Evolutionary conservation across 352 stramenopile species (phyloP).

Genomic region (Phytopythium aichiense): DNA sequence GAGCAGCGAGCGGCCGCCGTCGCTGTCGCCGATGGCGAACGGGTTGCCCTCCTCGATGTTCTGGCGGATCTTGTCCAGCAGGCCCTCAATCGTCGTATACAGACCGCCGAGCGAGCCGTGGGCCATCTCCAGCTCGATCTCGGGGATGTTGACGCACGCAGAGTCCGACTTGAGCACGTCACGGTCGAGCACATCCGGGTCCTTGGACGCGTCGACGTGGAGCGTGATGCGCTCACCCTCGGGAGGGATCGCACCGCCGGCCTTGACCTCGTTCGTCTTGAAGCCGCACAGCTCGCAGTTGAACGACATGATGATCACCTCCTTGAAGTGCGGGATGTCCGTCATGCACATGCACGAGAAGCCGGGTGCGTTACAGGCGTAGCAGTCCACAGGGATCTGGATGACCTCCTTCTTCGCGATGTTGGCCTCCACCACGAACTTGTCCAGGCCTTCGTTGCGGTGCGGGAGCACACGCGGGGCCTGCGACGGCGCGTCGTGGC

Average conservation of each 20-base stretch:
- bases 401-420: conserved; percentile 80
- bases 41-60: conserved; percentile 77
- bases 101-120: conserved; percentile 87
- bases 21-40: conserved; percentile 79
- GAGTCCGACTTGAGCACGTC: conserved; percentile 94
- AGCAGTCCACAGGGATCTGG: conserved; percentile 80
- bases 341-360: conserved; percentile 89
- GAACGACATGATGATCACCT: conserved; percentile 92
- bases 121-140: conserved; percentile 90
- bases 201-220: conserved; percentile 32
- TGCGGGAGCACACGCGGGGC: conserved; percentile 42
- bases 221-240: conserved; percentile 82
- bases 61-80: conserved; percentile 85
- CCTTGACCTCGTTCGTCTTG: conserved; percentile 91
- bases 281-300: conserved; percentile 91
- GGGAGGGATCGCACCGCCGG: conserved; percentile 82
- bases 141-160: conserved; percentile 78
- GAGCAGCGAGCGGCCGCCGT: conserved; percentile 52
- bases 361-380: conserved; percentile 59
- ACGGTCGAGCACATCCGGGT: conserved; percentile 70
- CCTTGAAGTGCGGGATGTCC: conserved; percentile 95
- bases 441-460: conserved; percentile 69
- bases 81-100: conserved; percentile 93
- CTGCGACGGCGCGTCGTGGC: conserved; percentile 39
- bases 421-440: conserved; percentile 52